Conservation (phyloP, 2,329 filamentous ascomycete species). For the Dothiorella sarmentorum region DNA sequence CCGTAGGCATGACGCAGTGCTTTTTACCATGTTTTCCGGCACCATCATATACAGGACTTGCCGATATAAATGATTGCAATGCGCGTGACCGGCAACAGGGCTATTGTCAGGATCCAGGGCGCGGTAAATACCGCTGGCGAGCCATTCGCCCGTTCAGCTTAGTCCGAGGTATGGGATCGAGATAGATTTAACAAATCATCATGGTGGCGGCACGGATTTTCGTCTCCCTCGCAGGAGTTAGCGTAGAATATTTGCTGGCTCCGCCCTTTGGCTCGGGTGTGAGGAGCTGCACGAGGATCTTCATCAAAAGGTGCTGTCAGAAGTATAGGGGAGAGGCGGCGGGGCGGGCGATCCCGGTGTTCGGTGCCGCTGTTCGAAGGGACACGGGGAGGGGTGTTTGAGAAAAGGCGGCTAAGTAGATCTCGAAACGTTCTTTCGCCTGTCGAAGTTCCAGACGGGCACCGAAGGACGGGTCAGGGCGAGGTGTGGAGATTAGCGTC, state of each 20-base stretch:
- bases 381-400: background rate
- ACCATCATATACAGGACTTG: slow-evolving; percentile 42
- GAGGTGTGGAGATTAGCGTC: too few relatives aligned
- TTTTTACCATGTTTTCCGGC: slow-evolving; percentile 42
- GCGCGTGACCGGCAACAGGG: slow-evolving; percentile 48
- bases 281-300: slow-evolving; percentile 46
- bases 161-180: slow-evolving; percentile 49
- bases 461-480: too few relatives aligned
- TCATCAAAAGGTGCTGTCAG: slow-evolving; percentile 43
- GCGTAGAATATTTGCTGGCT: slow-evolving; percentile 47
- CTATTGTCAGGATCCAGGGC: slow-evolving; percentile 50
- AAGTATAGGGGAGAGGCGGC: slow-evolving; percentile 36
- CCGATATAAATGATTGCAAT: slow-evolving; percentile 47
- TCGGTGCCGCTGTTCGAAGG: slow-evolving; percentile 1
- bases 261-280: slow-evolving; percentile 42
- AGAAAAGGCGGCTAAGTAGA: too few relatives aligned
- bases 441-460: too few relatives aligned
- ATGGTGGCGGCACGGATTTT: slow-evolving; percentile 46
- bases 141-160: slow-evolving; percentile 47
- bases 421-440: too few relatives aligned
- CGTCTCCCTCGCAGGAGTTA: slow-evolving; percentile 45
- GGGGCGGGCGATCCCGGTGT: background rate
- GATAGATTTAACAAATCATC: slow-evolving; percentile 44
- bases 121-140: slow-evolving; percentile 44
- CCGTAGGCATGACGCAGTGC: slow-evolving; percentile 42